Evolutionary conservation across 1,139 yeast genomes (phyloP).

Genomic region (Suhomyces anneliseae): DNA sequence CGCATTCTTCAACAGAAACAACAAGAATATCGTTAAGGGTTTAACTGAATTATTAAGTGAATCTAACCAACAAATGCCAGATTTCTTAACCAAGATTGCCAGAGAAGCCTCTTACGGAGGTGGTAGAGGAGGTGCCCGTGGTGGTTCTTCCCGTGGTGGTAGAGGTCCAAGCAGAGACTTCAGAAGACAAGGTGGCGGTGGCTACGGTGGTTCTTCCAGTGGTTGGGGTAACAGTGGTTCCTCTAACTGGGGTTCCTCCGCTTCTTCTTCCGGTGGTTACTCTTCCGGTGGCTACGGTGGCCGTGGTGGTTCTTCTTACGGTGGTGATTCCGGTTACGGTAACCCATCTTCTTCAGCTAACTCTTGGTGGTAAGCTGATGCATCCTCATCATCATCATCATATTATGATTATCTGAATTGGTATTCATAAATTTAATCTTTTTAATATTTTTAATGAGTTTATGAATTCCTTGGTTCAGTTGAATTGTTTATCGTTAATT

Average conservation of each 20-base stretch:
- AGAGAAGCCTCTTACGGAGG: slow-evolving; percentile 74
- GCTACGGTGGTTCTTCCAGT: slow-evolving; percentile 26
- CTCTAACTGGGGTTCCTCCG: slow-evolving; percentile 18
- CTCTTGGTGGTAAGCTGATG: slow-evolving; percentile 42
- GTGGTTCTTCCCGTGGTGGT: slow-evolving; percentile 28
- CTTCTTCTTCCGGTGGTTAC: slow-evolving; percentile 18
- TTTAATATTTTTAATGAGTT: slow-evolving; percentile 4
- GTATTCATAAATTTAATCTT: slow-evolving; percentile 2
- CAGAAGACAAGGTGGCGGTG: slow-evolving; percentile 47
- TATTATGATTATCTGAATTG: slow-evolving; percentile 5
- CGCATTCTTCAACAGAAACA: slow-evolving; percentile 96
- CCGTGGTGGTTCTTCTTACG: slow-evolving; percentile 19
- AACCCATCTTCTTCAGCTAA: slow-evolving; percentile 31
- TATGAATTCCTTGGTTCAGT: slow-evolving; percentile 9
- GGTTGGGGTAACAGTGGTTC: slow-evolving; percentile 18
- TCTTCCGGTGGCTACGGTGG: slow-evolving; percentile 18
- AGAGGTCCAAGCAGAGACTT: slow-evolving; percentile 55
- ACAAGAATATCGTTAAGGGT: slow-evolving; percentile 86
- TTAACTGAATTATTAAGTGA: slow-evolving; percentile 83
- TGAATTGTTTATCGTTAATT: slow-evolving; percentile 8
- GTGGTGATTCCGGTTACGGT: slow-evolving; percentile 30
- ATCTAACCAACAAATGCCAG: slow-evolving; percentile 97
- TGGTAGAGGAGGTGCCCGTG: slow-evolving; percentile 44
- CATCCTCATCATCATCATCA: too few relatives aligned
- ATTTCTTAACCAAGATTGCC: slow-evolving; percentile 74